Evolutionary conservation across 2,329 filamentous ascomycete genomes (phyloP), one percentile per base, ranked within the genome.

Genomic region (Ceratocystis eucalypticola): DNA sequence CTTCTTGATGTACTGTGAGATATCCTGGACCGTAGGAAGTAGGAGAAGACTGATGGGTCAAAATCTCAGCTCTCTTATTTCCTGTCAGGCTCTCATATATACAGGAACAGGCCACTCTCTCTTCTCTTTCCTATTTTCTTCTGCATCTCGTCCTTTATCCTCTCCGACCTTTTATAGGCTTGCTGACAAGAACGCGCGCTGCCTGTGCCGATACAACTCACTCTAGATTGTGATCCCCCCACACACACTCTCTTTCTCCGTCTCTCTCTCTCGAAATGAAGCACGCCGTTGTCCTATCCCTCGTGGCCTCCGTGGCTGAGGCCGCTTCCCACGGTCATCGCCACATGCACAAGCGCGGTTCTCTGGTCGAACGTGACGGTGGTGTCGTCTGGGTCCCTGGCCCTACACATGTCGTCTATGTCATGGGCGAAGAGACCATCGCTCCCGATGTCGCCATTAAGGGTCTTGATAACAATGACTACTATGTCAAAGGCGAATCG

Each of bases 381-480:
- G 78, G 82, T 66, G 78, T 77, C 67, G 81, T 84, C 65, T 80
- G 82, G 65, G 80, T 86, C 63, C 78, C 81, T 50, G 83, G 81
- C 53, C 81, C 86, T 41, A 86, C 84, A 64, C 82, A 86, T 70
- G 84, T 86, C 66, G 82, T 87, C 66, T 96, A 87, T 73, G 78
- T 92, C 65, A 83, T 88, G 68, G 64, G 64, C 22, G 87, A 86
- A 68, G 71, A 85, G 72, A 69, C 77, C 44, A 81, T 96, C 70
- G 78, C 79, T 65, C 76, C 82, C 68, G 76, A 82, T 0, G 82
- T 91, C 68, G 91, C 91, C 65, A 81, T 87, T 77, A 74, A 83
- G 66, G 90, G 91, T 70, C 81, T 97, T 71, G 77, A 81, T 67
- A 82, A 87, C 69, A 88, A 91, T 64, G 82, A 83, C 61, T 94